Conservation (phyloP, 2,329 filamentous ascomycete species). For the Neophaeococcomyces mojaviensis region DNA sequence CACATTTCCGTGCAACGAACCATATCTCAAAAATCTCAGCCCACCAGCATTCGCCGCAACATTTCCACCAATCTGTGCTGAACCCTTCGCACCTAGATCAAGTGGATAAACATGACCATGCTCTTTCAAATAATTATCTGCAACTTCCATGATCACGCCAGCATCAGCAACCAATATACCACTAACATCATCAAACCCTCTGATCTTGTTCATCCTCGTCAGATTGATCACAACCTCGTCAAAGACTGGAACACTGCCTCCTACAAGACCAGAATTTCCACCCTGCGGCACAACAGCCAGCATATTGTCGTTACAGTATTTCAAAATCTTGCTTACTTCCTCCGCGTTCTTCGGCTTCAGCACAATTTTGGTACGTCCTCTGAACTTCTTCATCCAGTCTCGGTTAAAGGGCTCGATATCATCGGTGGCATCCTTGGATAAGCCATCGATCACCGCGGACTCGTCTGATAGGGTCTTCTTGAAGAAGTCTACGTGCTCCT, state of each 20-base stretch:
- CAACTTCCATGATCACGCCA: slow-evolving; percentile 81
- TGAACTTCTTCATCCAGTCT: slow-evolving; percentile 99
- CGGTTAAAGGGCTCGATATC: slow-evolving; percentile 89
- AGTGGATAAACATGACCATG: slow-evolving; percentile 85
- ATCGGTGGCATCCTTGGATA: slow-evolving; percentile 63
- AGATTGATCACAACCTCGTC: slow-evolving; percentile 96
- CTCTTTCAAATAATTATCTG: slow-evolving; percentile 77
- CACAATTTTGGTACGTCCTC: slow-evolving; percentile 79
- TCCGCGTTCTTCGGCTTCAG: slow-evolving; percentile 77
- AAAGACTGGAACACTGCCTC: slow-evolving; percentile 91
- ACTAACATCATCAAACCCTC: slow-evolving; percentile 86
- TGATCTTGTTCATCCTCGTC: slow-evolving; percentile 81
- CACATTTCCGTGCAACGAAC: slow-evolving; percentile 86
- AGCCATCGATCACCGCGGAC: slow-evolving; percentile 75
- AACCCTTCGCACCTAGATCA: slow-evolving; percentile 95
- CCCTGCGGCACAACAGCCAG: slow-evolving; percentile 95
- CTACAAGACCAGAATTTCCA: slow-evolving; percentile 92
- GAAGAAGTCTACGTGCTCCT: slow-evolving; percentile 77
- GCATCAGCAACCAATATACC: slow-evolving; percentile 86
- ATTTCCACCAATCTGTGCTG: slow-evolving; percentile 92
- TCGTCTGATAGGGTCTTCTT: slow-evolving; percentile 68
- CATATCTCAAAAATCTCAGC: slow-evolving; percentile 80
- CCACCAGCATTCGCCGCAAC: slow-evolving; percentile 94
- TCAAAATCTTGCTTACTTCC: slow-evolving; percentile 82
- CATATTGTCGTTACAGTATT: slow-evolving; percentile 89